Conservation (phyloP, 805 yeast genomes). For the Citeromyces nyonsensis region DNA sequence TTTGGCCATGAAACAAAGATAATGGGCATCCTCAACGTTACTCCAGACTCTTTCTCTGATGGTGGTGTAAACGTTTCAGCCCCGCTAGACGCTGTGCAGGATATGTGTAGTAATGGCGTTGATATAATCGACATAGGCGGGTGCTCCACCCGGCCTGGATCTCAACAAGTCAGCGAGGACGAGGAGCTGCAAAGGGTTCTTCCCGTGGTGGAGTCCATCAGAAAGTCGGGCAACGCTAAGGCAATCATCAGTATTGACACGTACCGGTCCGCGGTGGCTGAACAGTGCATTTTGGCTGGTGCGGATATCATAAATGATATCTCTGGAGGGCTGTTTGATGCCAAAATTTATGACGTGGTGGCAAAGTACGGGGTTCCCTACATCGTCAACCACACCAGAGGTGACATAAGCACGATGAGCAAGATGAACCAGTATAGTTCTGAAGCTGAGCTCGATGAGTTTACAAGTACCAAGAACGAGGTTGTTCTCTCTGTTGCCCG, state of each 20-base stretch:
- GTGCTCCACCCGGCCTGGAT: conserved; percentile 83
- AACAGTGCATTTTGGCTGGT: conserved; percentile 51
- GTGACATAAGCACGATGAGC: conserved; percentile 20
- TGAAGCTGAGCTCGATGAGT: conserved; percentile 5
- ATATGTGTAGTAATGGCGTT: conserved; percentile 45
- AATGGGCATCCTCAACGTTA: conserved; percentile 82
- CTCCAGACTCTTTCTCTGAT: conserved; percentile 94
- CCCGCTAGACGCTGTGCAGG: conserved; percentile 21
- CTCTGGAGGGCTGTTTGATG: conserved; percentile 65
- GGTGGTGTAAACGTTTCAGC: conserved; percentile 37
- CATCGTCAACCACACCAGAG: conserved; percentile 74
- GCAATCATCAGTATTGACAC: conserved; percentile 77
- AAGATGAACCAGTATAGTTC: neutral
- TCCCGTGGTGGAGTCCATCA: conserved; percentile 50
- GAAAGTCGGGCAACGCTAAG: conserved; percentile 19
- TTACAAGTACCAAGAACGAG: conserved; percentile 8
- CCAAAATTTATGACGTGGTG: conserved; percentile 49
- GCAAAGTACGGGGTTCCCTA: conserved; percentile 62
- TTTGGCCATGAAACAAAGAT: conserved; percentile 47
- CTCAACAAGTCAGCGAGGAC: conserved; percentile 39
- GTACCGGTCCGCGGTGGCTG: conserved; percentile 64
- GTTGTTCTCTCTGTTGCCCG: conserved; percentile 42
- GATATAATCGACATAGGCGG: conserved; percentile 86
- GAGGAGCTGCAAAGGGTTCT: conserved; percentile 61
- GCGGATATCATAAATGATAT: conserved; percentile 90